Evolutionary conservation across 495 filamentous ascomycete genomes (phyloP), one percentile per base, ranked within the genome.

Genomic region (Penicillium riverlandense): DNA sequence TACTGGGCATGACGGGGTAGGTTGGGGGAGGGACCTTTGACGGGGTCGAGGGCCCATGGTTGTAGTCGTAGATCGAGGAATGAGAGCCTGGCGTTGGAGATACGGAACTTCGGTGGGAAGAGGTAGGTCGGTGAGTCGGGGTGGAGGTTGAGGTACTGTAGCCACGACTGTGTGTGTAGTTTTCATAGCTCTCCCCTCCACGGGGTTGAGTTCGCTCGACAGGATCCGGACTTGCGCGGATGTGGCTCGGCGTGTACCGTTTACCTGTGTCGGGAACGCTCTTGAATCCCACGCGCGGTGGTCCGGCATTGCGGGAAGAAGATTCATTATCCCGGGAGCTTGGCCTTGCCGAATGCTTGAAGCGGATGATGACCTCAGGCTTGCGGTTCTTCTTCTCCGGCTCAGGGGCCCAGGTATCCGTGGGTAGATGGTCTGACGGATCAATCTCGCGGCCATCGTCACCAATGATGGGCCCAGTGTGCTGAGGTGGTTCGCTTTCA

Each of bases 371-470:
- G 2, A 78, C 68, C 35, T 77, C 74, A 7, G 78, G 69, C 22
- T 78, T 78, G 38, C 78, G 73, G 32, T 72, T 76, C 62, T 88
- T 92, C 16, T 74, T 72, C 53, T 96, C 91, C 1, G 91, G 91
- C 58, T 97, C 90, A 1, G 92, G 92, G 0, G 92, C 92, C 86
- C 90, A 97, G 4, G 83, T 87, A 32, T 90, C 84, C 37, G 87
- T 79, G 0, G 91, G 92, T 1, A 98, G 79, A 57, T 96, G 88
- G 61, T 98, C 92, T 2, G 86, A 90, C 1, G 88, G 91, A 58
- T 97, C 92, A 45, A 97, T 81, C 44, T 90, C 84, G 29, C 86
- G 77, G 11, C 92, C 94, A 61, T 92, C 83, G 44, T 85, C 81
- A 0, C 83, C 87, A 43, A 88, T 83, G 40, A 96, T 90, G 7